Base-by-base conservation (phyloP, 2,329 filamentous ascomycete species). In the Lojkania enalia region DNA sequence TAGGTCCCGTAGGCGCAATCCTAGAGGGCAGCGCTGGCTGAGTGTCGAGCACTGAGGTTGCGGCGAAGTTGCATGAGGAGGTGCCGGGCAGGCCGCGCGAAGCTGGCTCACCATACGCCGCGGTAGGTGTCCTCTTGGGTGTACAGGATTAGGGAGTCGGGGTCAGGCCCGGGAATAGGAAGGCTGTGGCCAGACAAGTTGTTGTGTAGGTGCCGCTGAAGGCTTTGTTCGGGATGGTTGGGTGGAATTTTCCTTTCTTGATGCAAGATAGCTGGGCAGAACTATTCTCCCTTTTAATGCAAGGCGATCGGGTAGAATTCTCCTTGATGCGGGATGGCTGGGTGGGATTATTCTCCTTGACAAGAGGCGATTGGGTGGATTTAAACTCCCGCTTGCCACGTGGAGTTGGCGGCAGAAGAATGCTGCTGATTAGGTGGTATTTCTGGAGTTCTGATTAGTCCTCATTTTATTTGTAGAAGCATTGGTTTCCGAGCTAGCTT, bases 151-250 rank as follows among this genome's bases (percentile, higher is more conserved):
- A 72, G 60, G 7, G 75, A 53, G 2, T 52, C 51, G 16, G 72
- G 62, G 18, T 70, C 60, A 11, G 9, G 9, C 16, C 9, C 9
- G 7, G 15, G 39, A 38, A 38, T 16, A 6, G 11, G 4, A 4
- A 2, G 16, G 15, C 7, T 12, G 27, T 21, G 1, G 49, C 39
- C 4, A 44, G 40, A 35, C 61, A 71, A 7, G 46, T 32, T 12
- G 79, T 55, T 3, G 60, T 50, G 56, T 80, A 80, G 2, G 64
- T 60, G 6, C 78, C 76, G 37, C 77, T 78, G 12, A 80, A 43
- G 14, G n/a, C 53, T 2, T 51, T 55, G 40, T n/a, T 49, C 46
- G n/a, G n/a, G n/a, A n/a, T n/a, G n/a, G n/a, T n/a, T n/a, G n/a
- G n/a, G n/a, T n/a, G n/a, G n/a, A n/a, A n/a, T 6, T 32, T 6